Conservation (phyloP, 306 rosid species). For the Cicer pinnatifidum region DNA sequence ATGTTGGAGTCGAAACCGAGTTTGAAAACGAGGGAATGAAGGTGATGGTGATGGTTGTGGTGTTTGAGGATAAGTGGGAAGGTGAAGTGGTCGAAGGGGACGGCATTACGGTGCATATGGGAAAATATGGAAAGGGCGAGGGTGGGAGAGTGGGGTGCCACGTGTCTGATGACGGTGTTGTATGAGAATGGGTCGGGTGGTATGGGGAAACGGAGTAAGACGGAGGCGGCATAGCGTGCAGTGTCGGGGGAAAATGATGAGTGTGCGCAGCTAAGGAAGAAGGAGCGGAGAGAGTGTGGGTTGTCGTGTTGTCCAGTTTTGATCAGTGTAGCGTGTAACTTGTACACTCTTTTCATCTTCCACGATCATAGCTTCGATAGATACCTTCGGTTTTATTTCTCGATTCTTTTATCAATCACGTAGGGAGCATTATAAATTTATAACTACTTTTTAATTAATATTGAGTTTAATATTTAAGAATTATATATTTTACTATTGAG, state of each 20-base stretch:
- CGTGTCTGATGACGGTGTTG: constrained; percentile 56
- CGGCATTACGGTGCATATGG: constrained; percentile 52
- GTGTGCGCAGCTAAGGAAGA: constrained; percentile 50
- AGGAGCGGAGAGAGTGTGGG: constrained; percentile 47
- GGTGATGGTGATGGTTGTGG: constrained; percentile 30
- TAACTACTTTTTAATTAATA: too few species aligned
- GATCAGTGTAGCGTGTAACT: constrained; percentile 55
- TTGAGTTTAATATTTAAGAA: too few species aligned
- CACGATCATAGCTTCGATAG: background rate
- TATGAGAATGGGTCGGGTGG: constrained; percentile 49
- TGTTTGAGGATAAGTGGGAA: constrained; percentile 65
- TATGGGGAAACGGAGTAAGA: constrained; percentile 48
- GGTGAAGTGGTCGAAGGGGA: constrained; percentile 59
- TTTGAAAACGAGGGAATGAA: constrained; percentile 57
- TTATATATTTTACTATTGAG: too few species aligned
- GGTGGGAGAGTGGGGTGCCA: constrained; percentile 50
- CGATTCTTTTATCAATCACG: too few species aligned
- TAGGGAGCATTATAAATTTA: too few species aligned
- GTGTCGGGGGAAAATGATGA: constrained; percentile 45
- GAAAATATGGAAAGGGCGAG: constrained; percentile 50
- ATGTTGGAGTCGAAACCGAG: constrained; percentile 54
- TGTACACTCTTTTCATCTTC: constrained; percentile 56
- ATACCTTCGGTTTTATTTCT: background rate
- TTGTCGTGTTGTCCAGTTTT: constrained; percentile 51
- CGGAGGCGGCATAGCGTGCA: constrained; percentile 52